Evolutionary conservation across 805 yeast species (phyloP).

Genomic region (Priceomyces melissophilus): DNA sequence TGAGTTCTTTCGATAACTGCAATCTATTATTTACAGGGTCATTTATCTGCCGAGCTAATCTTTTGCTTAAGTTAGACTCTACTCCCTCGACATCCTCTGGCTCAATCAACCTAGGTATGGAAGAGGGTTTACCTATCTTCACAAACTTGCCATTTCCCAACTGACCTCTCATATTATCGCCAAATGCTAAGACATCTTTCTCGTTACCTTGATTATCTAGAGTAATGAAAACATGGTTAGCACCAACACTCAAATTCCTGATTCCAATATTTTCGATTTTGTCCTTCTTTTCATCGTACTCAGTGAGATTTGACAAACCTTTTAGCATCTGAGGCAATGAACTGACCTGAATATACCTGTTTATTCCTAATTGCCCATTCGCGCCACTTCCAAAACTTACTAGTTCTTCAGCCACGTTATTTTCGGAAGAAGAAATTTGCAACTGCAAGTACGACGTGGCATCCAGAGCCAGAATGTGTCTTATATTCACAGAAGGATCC

Average conservation of each 20-base stretch:
- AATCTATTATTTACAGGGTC: conserved; percentile 43
- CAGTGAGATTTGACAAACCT: conserved; percentile 44
- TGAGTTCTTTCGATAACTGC: conserved; percentile 32
- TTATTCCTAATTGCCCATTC: conserved; percentile 82
- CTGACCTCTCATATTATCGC: conserved; percentile 80
- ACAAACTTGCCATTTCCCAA: conserved; percentile 76
- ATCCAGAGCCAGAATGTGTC: conserved; percentile 65
- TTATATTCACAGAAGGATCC: conserved; percentile 39
- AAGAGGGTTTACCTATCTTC: conserved; percentile 52
- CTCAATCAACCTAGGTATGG: conserved; percentile 56
- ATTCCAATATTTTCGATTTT: conserved; percentile 46
- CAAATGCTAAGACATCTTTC: conserved; percentile 74
- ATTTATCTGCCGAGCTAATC: conserved; percentile 27
- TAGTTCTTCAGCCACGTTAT: conserved; percentile 14
- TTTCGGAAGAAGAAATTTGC: conserved; percentile 11
- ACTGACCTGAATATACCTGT: conserved; percentile 71
- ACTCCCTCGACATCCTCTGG: conserved; percentile 38
- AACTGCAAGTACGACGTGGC: conserved; percentile 44
- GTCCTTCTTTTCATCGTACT: conserved; percentile 49
- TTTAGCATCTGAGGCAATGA: conserved; percentile 60
- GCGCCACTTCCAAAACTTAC: conserved; percentile 81
- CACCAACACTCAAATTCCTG: conserved; percentile 56
- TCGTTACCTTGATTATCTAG: conserved; percentile 41
- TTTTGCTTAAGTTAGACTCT: conserved; percentile 10
- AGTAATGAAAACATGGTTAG: conserved; percentile 60